Base-by-base conservation (phyloP, 164 flowering plant genomes). In the Brasenia schreberi region DNA sequence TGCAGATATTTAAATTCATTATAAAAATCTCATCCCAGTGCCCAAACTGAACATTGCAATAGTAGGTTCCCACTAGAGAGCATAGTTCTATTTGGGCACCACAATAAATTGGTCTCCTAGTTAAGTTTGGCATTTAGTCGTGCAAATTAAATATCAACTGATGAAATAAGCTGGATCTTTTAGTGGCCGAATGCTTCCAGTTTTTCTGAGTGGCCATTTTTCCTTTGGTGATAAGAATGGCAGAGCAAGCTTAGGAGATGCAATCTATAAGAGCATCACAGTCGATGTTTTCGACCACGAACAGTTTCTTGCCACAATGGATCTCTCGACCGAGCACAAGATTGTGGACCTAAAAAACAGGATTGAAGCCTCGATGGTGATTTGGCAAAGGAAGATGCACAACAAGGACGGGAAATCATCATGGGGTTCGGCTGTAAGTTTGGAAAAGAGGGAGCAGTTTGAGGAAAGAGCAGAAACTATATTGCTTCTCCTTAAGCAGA, bases 401-500 rank as follows among this genome's bases (percentile, higher is more conserved):
- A 73, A 80, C 66, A 89, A 92, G 76, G 97, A 89, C 66, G 70
- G 73, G 4, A 89, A 85, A 66, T 83, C 94, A 61, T 65, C 89
- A 18, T 92, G 97, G 97, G 81, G 92, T 62, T 87, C 91, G 42
- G 81, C 84, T 10, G 86, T 89, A 18, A 89, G 94, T 69, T 43
- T 84, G 71, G 97, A 89, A 76, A 92, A 85, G 72, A 82, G 97
- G 66, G 96, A 89, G 64, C 80, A 83, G 9, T 92, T 92, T 60
- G 97, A 92, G 76, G 97, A 92, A 64, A 87, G 97, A 75, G 92
- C 86, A n/a, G 96, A 92, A 66, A 89, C 92, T 19, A 84, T 92
- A 68, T 72, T 92, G 63, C 75, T 87, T 69, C 77, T 89, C 27
- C 79, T 92, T 66, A 92, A 92, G 67, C 97, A 87, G 6, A 77